Evolutionary conservation across 306 rosid species (phyloP), one percentile per base, ranked within the genome.

Genomic region (Pachyrhizus erosus): DNA sequence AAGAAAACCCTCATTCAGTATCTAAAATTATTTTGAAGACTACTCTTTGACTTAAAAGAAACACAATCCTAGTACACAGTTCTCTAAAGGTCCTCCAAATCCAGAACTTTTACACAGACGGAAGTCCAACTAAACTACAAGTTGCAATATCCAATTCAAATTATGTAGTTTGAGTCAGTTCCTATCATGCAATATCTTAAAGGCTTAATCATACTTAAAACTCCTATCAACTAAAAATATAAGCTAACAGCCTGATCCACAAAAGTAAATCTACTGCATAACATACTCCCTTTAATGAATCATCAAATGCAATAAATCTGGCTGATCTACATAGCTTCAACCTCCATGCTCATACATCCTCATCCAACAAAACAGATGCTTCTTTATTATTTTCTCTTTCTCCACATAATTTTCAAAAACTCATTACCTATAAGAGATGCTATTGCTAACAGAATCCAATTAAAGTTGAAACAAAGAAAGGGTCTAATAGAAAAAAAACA

Each of bases 361-460:
- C 74, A 12, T 3, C 34, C 34, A 21, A 23, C 70, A 71, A 39
- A 34, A 48, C 21, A 0, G 54, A 62, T 81, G 34, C 26, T 78
- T 31, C 31, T 26, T 40, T 13, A n/a, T 52, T 11, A 14, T 27
- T 48, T 75, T 66, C 62, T 29, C 23, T 37, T 67, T 21, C 20
- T 31, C 40, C 24, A 15, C 60, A 46, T 68, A 68, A 31, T 11
- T 49, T 46, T 46, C 21, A 80, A 52, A 62, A 66, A 51, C 52
- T 18, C 33, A 24, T 27, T 65, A 65, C 37, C 29, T 39, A 52
- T 9, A 21, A 39, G 51, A 75, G 24, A 37, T 14, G 51, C 66
- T 82, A 57, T 24, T 14, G 34, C 69, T 34, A 67, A 54, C 45
- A 27, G 62, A 52, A 75, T 66, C 64, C 54, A 67, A 82, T 67